Base-by-base conservation (phyloP, 2,329 filamentous ascomycete species). In the Tympanopsis confertula region DNA sequence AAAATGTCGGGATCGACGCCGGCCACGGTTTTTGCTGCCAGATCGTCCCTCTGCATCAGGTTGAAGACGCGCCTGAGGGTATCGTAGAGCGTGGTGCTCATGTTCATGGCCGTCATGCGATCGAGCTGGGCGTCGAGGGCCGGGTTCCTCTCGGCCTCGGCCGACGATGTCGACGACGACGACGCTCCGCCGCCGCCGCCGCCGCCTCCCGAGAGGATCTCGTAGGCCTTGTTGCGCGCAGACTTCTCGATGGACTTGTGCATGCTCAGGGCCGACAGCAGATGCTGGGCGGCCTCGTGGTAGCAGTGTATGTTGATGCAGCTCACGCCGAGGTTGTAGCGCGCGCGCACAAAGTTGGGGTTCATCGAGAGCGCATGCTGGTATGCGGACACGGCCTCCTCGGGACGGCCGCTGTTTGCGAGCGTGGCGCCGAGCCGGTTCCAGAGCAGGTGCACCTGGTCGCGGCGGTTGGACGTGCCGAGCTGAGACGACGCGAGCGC, bases 261-360 rank as follows among this genome's bases (percentile, higher is more conserved):
- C 88, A 98, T 95, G 39, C 82, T 82, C 37, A 98, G 69, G 1
- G 91, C 89, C 3, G 87, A 86, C 13, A 98, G 74, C 41, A 98
- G 74, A 61, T 98, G 91, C 42, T 86, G 82, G 2, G 91, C 91
- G 0, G 91, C 91, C 62, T 96, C 86, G n/a, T 85, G 82, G 56
- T 87, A 87, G 60, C 89, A 95, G 39, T 88, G 88, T 48, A 96
- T 94, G 61, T 96, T 96, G 59, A 98, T 96, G 59, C 91, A 96
- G 42, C 78, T 86, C 7, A 96, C 91, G 35, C 91, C 91, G 1
- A 98, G 75, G 60, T 98, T 98, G 66, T 98, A 98, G 32, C 91
- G 75, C 3, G 91, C 91, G 41, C 91, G 84, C 15, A 98, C 91
- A 55, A 98, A 98, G 65, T 98, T 98, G 39, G 89, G 86, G 40